These are phyloP conservation scores for Petunia axillaris DNA, from an alignment of 257 asterid genomes.

Conservation along the genomic window DNA sequence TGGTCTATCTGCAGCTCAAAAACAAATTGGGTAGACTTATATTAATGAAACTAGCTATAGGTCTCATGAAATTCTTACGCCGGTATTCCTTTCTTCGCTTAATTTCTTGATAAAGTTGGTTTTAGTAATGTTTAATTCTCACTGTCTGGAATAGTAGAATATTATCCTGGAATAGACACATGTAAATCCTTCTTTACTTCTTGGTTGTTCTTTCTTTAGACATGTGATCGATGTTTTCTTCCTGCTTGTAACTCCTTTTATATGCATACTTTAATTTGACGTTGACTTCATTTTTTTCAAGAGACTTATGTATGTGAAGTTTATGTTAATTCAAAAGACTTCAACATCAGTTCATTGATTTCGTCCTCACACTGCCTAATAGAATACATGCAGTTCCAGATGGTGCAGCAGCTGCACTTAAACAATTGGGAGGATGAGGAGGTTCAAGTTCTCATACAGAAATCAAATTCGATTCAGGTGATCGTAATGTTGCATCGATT, in stretches of 20 bases:
- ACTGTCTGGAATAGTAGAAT: slow-evolving; percentile 5
- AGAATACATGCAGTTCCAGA: slow-evolving; percentile 90
- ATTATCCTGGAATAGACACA: slow-evolving; percentile 29
- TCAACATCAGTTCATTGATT: slow-evolving; percentile 35
- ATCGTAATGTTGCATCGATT: background rate
- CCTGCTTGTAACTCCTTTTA: no score
- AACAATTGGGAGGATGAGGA: slow-evolving; percentile 86
- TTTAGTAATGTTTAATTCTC: slow-evolving; percentile 29
- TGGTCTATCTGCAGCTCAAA: slow-evolving; percentile 60
- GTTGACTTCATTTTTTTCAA: no score
- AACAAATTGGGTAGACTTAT: slow-evolving; percentile 90
- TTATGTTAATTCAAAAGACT: no score
- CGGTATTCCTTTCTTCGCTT: slow-evolving; percentile 55
- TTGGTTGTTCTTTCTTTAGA: slow-evolving; percentile 50
- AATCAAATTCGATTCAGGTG: slow-evolving; percentile 90
- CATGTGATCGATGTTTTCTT: slow-evolving; percentile 63
- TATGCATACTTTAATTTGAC: no score
- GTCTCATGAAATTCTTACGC: slow-evolving; percentile 97
- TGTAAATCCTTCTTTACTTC: background rate
- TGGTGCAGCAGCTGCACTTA: slow-evolving; percentile 84
- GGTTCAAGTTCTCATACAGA: slow-evolving; percentile 81
- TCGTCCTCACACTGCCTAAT: slow-evolving; percentile 85
- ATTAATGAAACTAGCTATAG: slow-evolving; percentile 96
- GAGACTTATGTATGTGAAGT: no score
- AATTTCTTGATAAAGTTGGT: slow-evolving; percentile 36